Percentiles rank a stretch among this genome's conserved stretches.
These are phyloP conservation scores for Trichoderma gamsii DNA, from an alignment of 495 filamentous ascomycete species.

Conservation along the genomic window DNA sequence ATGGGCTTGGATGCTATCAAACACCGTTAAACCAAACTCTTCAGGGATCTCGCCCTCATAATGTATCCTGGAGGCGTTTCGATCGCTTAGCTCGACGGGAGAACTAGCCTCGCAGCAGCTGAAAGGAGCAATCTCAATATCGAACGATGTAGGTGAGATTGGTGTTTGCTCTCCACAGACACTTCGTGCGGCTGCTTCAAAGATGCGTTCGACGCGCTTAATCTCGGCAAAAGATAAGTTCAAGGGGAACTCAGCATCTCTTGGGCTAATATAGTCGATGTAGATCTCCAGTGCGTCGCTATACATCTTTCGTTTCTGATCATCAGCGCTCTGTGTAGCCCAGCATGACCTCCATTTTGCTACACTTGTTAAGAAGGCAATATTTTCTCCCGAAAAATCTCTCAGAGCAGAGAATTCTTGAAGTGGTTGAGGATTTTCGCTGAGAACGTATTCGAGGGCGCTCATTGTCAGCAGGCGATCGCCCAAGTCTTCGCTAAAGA, in stretches of 20 bases:
- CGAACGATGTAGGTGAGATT: constrained; percentile 3
- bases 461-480: constrained; percentile 49
- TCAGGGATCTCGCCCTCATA: constrained; percentile 12
- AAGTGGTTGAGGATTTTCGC: constrained; percentile 47
- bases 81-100: neutral
- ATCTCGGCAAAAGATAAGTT: constrained; percentile 44
- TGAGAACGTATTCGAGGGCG: constrained; percentile 53
- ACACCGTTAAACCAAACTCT: neutral
- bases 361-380: constrained; percentile 55
- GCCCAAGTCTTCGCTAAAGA: constrained; percentile 28
- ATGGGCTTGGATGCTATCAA: constrained; percentile 3
- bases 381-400: constrained; percentile 64
- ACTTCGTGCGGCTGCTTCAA: constrained; percentile 27
- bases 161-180: constrained; percentile 14
- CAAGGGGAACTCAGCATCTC: constrained; percentile 54
- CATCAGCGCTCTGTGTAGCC: constrained; percentile 17
- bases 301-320: constrained; percentile 36
- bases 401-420: constrained; percentile 53
- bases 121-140: constrained; percentile 5
- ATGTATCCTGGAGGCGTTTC: neutral
- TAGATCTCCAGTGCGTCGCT: constrained; percentile 53
- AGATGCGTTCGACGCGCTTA: constrained; percentile 27
- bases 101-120: neutral
- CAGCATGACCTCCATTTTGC: constrained; percentile 46
- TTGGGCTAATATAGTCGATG: constrained; percentile 47